Base-by-base conservation (phyloP, 192 early-diverging fungal genomes). In the Backusella psychrophila region DNA sequence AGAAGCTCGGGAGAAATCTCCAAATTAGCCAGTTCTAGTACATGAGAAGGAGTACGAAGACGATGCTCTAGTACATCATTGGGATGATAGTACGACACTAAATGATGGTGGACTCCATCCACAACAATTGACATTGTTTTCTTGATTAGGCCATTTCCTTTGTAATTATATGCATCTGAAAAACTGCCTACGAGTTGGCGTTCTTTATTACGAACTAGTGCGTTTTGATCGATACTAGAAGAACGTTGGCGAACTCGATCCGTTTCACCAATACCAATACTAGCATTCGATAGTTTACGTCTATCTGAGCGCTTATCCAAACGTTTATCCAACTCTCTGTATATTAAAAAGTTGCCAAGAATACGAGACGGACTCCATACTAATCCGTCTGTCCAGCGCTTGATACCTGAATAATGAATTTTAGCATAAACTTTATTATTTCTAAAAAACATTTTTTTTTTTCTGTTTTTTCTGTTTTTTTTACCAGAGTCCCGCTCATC, bases 301-400 rank as follows among this genome's bases (percentile, higher is more conserved):
- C 21, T 44, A 26, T 29, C 41, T 29, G 23, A 33, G 31, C 29
- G 39, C 42, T 71, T 71, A 29, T 71, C 26, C 7, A 19, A 12
- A 19, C 68, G 34, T 23, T 78, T 68, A 69, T 89, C 88, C 14
- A 89, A 78, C 77, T 95, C 94, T 39, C 93, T 90, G 85, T 95
- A 95, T 31, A 94, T 84, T 65, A 95, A 75, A 75, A 94, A 95
- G 70, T 93, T 93, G 69, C 91, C 91, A 36, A 92, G 81, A 35
- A 95, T 94, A 39, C 94, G 91, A 7, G 93, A 94, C 8, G 94
- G 94, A 35, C 92, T 92, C 94, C 94, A 95, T 11, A 89, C 81
- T 6, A 90, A 85, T 6, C 93, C 93, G 71, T 95, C 94, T 4
- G 94, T 96, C 94, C 94, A 96, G 12, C 94, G 89, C 77, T 93